Base-by-base conservation (phyloP, 768 basidiomycete species). In the Boletus sp. region DNA sequence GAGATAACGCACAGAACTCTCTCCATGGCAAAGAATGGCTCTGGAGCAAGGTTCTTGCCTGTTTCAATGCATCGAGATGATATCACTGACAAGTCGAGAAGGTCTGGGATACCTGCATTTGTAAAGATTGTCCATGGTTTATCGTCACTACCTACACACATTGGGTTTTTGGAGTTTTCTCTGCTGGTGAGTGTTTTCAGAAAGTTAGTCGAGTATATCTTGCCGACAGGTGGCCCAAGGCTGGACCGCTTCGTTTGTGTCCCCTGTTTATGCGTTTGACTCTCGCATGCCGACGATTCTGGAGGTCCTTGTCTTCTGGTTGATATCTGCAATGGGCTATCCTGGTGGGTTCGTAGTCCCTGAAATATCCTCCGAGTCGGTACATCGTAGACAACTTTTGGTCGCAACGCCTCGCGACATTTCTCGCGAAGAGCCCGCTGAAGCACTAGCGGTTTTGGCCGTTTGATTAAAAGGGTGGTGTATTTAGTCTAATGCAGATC, bases 261-360 rank as follows among this genome's bases (percentile, higher is more conserved):
- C 81, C 3, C 69, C 73, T 33, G 72, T 82, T 28, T 80, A 78
- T 62, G 56, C 67, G 14, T 76, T 71, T 58, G 70, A 81, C 61
- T 62, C 71, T 24, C 57, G 62, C 46, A 67, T 65, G 14, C 84
- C 83, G n/a, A 78, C 80, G 12, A 72, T 85, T 47, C 61, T 81
- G 52, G 80, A 84, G 67, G 70, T 74, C 56, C 66, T 86, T 24
- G 67, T 76, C 8, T 85, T 77, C 66, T 87, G 85, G 84, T 65
- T 83, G 48, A 75, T 75, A 37, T 83, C 83, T 50, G 78, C 82
- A 10, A 78, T 81, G 77, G 73, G 70, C 0, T 63, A 77, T 37
- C 58, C 67, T 3, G 71, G 69, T 41, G 67, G 71, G 14, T 72
- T 73, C 47, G 49, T 56, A 14, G 60, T 71, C 15, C 71, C 71